A percentile compares a stretch with the other conserved stretches of the same genome.
phyloP scores from a whole-genome alignment of 2,329 filamentous ascomycete species.

The Alternaria viburni region DNA sequence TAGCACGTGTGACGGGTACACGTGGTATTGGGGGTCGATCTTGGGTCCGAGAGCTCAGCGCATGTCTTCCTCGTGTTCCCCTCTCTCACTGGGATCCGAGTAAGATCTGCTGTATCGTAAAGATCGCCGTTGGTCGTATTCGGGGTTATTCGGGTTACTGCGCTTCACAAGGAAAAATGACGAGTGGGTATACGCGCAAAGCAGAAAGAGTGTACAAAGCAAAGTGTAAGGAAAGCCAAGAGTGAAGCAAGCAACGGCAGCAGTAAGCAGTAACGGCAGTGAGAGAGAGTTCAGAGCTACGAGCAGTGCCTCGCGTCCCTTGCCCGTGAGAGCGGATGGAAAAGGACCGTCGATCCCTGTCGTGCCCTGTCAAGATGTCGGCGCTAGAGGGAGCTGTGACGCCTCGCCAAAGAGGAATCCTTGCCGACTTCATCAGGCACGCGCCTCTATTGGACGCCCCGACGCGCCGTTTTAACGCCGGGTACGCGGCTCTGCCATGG shows the following conservation, averaged over 20 bases:
- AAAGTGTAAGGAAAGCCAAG: neutral
- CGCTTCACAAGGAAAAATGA: neutral
- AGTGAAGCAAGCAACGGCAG: neutral
- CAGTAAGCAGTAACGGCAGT: neutral
- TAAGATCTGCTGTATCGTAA: neutral
- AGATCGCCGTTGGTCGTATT: neutral
- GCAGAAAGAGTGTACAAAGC: neutral
- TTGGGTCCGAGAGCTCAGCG: neutral
- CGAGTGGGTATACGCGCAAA: neutral
- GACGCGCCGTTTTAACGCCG: conserved; percentile 18
- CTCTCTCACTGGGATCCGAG: neutral
- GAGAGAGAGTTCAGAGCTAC: neutral
- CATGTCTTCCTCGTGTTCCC: neutral
- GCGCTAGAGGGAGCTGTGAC: neutral
- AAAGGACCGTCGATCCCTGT: conserved; percentile 3
- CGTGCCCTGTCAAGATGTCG: neutral
- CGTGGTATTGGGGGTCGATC: neutral
- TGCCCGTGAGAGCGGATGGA: neutral
- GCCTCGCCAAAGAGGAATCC: neutral
- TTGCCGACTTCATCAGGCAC: neutral
- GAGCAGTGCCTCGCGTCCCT: neutral
- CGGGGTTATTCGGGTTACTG: neutral
- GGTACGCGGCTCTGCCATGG: conserved; percentile 10
- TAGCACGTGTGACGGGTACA: neutral
- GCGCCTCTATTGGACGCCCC: conserved; percentile 9